phyloP scores from a whole-genome alignment of 768 basidiomycete species.

The Amanita rimosa region DNA sequence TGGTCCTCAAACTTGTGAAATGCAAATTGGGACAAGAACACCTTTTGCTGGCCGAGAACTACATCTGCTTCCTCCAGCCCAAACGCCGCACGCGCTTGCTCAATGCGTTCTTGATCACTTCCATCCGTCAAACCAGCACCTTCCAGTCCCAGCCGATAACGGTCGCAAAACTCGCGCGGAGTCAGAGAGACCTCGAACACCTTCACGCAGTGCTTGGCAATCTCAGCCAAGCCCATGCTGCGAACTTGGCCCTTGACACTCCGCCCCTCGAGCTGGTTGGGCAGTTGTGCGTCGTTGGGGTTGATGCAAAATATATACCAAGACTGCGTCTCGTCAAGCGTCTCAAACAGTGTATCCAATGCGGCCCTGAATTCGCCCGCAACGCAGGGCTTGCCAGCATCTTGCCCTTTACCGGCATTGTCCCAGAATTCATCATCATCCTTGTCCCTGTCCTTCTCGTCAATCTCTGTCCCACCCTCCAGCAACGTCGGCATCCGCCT shows the following conservation, averaged over 20 bases:
- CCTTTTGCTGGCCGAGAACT: conserved; percentile 78
- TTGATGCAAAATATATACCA: conserved; percentile 93
- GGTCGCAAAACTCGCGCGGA: conserved; percentile 73
- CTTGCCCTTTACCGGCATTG: conserved; percentile 33
- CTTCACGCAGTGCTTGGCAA: conserved; percentile 53
- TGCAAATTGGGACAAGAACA: conserved; percentile 76
- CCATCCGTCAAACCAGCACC: conserved; percentile 49
- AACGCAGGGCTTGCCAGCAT: conserved; percentile 48
- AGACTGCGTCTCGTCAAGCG: conserved; percentile 77
- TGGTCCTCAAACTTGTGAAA: conserved; percentile 88
- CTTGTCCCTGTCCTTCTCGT: conserved; percentile 39
- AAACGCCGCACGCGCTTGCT: conserved; percentile 45
- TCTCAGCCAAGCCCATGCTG: conserved; percentile 67
- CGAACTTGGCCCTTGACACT: conserved; percentile 89
- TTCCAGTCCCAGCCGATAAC: conserved; percentile 64
- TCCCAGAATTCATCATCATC: conserved; percentile 19
- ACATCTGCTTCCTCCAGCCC: conserved; percentile 59
- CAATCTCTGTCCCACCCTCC: conserved; percentile 25
- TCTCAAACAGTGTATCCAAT: conserved; percentile 77
- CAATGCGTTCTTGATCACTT: conserved; percentile 44
- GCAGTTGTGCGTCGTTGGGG: conserved; percentile 91
- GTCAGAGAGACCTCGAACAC: conserved; percentile 82
- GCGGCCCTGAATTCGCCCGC: conserved; percentile 84
- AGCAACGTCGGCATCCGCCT: conserved; percentile 47
- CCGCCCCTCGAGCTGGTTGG: conserved; percentile 87